Percentiles rank a stretch among this genome's conserved stretches.
Evolutionary conservation across 176 grass and related monocot species (phyloP).

Genomic region (Hordeum vulgare): DNA sequence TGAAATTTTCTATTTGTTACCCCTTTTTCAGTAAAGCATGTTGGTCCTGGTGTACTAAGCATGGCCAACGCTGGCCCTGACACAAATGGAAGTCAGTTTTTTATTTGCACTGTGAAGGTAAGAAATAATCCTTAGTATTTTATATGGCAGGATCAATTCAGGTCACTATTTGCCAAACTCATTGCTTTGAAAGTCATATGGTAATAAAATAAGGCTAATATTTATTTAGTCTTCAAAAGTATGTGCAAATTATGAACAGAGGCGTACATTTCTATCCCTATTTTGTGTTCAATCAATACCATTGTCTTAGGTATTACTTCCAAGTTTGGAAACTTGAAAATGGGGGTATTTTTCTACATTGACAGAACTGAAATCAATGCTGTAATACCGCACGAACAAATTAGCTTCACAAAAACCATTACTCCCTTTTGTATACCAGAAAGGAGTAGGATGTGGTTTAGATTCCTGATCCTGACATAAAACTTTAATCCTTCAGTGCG

Average conservation of each 20-base stretch:
- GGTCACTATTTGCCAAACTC: background rate
- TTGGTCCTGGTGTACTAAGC: conserved; percentile 55
- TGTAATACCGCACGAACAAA: background rate
- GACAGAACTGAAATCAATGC: background rate
- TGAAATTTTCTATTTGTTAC: background rate
- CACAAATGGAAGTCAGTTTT: conserved; percentile 73
- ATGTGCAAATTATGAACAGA: background rate
- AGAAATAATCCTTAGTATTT: background rate
- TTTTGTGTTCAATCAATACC: background rate
- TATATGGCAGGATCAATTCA: background rate
- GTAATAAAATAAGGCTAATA: background rate
- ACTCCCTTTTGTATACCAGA: background rate
- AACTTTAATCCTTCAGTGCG: background rate
- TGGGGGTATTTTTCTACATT: background rate
- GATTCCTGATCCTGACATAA: background rate
- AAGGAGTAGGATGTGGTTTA: background rate
- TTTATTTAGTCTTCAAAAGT: background rate
- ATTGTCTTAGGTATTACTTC: background rate
- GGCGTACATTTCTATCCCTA: background rate
- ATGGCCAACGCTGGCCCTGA: conserved; percentile 70
- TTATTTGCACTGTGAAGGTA: conserved; percentile 67
- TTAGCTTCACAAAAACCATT: background rate
- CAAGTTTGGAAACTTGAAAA: background rate
- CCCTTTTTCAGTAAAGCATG: conserved; percentile 58
- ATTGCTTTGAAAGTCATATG: background rate